Evolutionary conservation across 2,329 filamentous ascomycete genomes (phyloP).

Genomic region (Bipolaris bicolor): DNA sequence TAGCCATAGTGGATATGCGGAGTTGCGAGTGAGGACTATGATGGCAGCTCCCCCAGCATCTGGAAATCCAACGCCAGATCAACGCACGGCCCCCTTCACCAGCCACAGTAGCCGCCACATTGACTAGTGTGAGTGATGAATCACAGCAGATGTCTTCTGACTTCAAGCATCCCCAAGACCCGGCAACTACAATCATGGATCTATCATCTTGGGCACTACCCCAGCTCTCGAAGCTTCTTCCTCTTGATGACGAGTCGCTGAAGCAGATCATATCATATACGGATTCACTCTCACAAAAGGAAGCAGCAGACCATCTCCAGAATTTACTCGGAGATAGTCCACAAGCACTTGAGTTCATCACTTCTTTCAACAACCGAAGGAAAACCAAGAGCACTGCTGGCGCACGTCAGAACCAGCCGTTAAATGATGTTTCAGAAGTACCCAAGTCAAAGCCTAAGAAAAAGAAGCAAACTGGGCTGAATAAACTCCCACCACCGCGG

Average conservation of each 20-base stretch:
- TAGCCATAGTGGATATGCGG: conserved; percentile 49
- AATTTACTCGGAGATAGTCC: conserved; percentile 88
- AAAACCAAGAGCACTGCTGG: conserved; percentile 41
- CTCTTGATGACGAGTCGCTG: conserved; percentile 82
- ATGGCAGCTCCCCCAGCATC: conserved; percentile 18
- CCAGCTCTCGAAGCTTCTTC: conserved; percentile 79
- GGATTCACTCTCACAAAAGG: conserved; percentile 73
- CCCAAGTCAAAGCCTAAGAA: conserved; percentile 45
- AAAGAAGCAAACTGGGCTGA: conserved; percentile 51
- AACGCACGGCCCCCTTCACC: conserved; percentile 15
- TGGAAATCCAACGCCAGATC: conserved; percentile 5
- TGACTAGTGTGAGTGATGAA: conserved; percentile 26
- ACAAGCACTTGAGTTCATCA: conserved; percentile 73
- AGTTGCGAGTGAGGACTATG: conserved; percentile 27
- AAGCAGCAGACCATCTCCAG: conserved; percentile 82
- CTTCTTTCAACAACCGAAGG: conserved; percentile 73
- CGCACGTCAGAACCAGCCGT: conserved; percentile 20
- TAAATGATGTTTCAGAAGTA: conserved; percentile 37
- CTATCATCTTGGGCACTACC: conserved; percentile 65
- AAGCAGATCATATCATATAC: conserved; percentile 85
- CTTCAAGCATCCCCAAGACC: conserved; percentile 5
- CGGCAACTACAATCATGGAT: conserved; percentile 40
- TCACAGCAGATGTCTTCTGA: conserved; percentile 20
- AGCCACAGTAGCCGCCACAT: conserved; percentile 30
- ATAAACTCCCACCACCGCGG: conserved; percentile 51